A percentile compares a stretch with the other conserved stretches of the same genome.
Evolutionary conservation across 371 early-diverging fungal genomes (phyloP).

Genomic region (Mucor racemosus): DNA sequence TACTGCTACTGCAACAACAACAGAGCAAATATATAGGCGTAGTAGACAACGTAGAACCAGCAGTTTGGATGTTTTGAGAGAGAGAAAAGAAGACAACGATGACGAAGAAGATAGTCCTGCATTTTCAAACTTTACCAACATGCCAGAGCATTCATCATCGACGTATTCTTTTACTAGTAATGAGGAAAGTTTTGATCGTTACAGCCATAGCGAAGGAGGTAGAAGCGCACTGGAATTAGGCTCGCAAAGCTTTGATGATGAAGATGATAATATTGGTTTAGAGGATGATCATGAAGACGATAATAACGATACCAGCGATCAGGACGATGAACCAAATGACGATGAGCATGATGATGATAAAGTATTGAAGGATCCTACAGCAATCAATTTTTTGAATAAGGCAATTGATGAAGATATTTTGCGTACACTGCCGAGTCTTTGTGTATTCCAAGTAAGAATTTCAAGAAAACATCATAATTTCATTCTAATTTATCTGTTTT

Average conservation of each 20-base stretch:
- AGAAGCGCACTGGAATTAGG: conserved; percentile 25
- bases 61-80: conserved; percentile 49
- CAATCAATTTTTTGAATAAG: conserved; percentile 41
- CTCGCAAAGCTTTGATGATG: conserved; percentile 5
- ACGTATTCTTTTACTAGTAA: conserved; percentile 11
- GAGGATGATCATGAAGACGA: conserved; percentile 23
- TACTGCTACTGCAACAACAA: neutral
- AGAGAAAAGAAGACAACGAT: conserved; percentile 25
- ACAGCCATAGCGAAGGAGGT: conserved; percentile 2
- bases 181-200: neutral
- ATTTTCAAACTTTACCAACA: conserved; percentile 1
- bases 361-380: conserved; percentile 20
- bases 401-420: conserved; percentile 55
- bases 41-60: conserved; percentile 42
- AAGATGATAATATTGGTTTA: conserved; percentile 3
- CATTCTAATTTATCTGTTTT: neutral
- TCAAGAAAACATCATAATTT: too few relatives aligned
- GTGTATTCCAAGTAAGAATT: conserved; percentile 53
- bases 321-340: conserved; percentile 19
- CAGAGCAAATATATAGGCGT: neutral
- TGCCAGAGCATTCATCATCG: conserved; percentile 7
- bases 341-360: conserved; percentile 22
- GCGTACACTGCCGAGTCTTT: conserved; percentile 53
- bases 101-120: conserved; percentile 15
- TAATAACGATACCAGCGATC: conserved; percentile 10